A percentile compares a stretch with the other conserved stretches of the same genome.
These are phyloP conservation scores for Erigeron canadensis DNA, from an alignment of 129 eudicot genomes.

Conservation along the genomic window DNA sequence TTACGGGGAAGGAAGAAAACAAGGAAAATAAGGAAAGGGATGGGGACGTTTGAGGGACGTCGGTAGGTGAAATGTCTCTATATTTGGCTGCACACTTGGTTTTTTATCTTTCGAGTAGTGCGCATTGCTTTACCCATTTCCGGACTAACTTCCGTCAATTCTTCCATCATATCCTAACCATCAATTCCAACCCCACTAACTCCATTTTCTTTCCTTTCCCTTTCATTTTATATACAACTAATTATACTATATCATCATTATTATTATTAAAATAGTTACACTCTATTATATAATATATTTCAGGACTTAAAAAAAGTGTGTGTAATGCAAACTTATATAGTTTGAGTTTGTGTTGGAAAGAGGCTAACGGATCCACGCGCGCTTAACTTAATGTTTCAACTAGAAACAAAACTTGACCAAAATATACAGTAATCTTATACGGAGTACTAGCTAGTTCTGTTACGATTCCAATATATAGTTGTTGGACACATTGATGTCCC, in stretches of 20 bases:
- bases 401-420: too few relatives aligned
- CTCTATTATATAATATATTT: too few relatives aligned
- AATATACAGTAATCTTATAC: too few relatives aligned
- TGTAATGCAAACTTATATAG: too few relatives aligned
- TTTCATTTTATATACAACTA: too few relatives aligned
- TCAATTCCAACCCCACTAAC: conserved; percentile 25
- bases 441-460: background rate
- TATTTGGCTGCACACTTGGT: conserved; percentile 28
- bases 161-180: conserved; percentile 16
- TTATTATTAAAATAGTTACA: too few relatives aligned
- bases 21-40: background rate
- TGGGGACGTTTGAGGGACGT: conserved; percentile 26
- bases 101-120: conserved; percentile 13
- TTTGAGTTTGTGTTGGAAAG: too few relatives aligned
- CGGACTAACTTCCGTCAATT: conserved; percentile 26
- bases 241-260: too few relatives aligned
- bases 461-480: background rate
- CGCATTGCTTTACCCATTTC: conserved; percentile 9
- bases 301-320: too few relatives aligned
- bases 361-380: too few relatives aligned
- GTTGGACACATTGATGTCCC: conserved; percentile 32
- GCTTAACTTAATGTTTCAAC: too few relatives aligned
- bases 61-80: conserved; percentile 35
- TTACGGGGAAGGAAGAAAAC: background rate
- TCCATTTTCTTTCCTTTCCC: background rate